phyloP scores from a whole-genome alignment of 805 yeast species.

The Wickerhamiella cacticola region DNA sequence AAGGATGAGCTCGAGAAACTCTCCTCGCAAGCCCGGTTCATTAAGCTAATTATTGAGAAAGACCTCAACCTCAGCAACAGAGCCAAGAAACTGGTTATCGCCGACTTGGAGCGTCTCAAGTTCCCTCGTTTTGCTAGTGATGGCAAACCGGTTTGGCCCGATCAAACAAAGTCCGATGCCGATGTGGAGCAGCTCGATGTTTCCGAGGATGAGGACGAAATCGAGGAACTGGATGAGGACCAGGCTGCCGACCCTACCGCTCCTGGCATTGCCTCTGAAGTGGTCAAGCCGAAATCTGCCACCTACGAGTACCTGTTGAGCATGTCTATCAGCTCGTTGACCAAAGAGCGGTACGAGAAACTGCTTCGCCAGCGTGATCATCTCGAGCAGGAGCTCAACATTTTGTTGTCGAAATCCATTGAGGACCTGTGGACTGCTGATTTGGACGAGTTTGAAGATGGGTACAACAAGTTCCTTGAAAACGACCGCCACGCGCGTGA shows the following conservation, averaged over 20 bases:
- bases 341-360: constrained; percentile 76
- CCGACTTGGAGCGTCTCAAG: constrained; percentile 46
- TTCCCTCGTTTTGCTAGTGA: constrained; percentile 64
- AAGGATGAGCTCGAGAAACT: constrained; percentile 66
- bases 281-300: constrained; percentile 40
- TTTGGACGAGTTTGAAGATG: constrained; percentile 55
- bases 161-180: constrained; percentile 17
- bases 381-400: constrained; percentile 58
- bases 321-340: constrained; percentile 88
- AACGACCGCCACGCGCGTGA: constrained; percentile 52
- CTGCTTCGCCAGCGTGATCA: constrained; percentile 60
- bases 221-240: constrained; percentile 27
- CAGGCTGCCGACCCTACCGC: constrained; percentile 28
- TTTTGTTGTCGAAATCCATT: constrained; percentile 54
- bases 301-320: constrained; percentile 79
- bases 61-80: constrained; percentile 62
- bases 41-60: constrained; percentile 75
- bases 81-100: constrained; percentile 50
- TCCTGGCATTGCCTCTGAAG: constrained; percentile 13
- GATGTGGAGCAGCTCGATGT: constrained; percentile 33
- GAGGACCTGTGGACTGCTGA: constrained; percentile 84
- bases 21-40: constrained; percentile 76
- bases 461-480: constrained; percentile 56
- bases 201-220: constrained; percentile 32
- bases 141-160: constrained; percentile 49